Base-by-base conservation (phyloP, 2,329 filamentous ascomycete species). In the Pseudopithomyces chartarum region DNA sequence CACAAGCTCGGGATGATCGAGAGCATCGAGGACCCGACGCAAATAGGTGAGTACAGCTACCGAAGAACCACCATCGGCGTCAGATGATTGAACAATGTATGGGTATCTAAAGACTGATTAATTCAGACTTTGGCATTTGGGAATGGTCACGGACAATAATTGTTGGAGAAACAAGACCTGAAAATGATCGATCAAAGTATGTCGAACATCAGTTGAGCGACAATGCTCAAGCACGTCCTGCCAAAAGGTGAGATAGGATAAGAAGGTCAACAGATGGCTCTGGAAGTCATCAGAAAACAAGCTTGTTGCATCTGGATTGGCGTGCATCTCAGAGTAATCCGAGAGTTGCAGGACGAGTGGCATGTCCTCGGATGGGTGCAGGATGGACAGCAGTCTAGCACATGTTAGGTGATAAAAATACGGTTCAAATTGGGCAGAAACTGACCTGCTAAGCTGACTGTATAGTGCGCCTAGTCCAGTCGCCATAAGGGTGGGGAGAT, bases 201-300 rank as follows among this genome's bases (percentile, higher is more conserved):
- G 91, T 73, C 94, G 95, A 65, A 99, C 92, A 71, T 98, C 94
- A 1, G 88, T 82, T 3, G 94, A 98, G 67, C 88, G 87, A 79
- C 95, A 99, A 76, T 98, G 94, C 73, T 98, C 95, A 58, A 99
- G 81, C 33, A 97, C 93, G 74, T 99, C 95, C 78, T 99, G 95
- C 95, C 95, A 99, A 72, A 99, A 99, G 6, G 96, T 82, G 47
- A 99, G 83, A 71, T 98, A 96, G 0, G 95, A 97, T 40, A 99
- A 82, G 69, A 99, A 99, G 0, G 93, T 96, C 53, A 94, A 88
- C 69, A 98, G 85, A 67, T 97, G 91, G n/a, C 87, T 85, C 67
- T 91, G 90, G 60, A 96, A 92, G 57, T 92, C 87, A 1, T 84
- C 80, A 2, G 89, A 87, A 72, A 90, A 88, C 47, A 91, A 88